Percentiles rank a stretch among this genome's conserved stretches.
These are phyloP conservation scores for Botryosphaeria agaves DNA, from an alignment of 2,329 filamentous ascomycete genomes.

Conservation along the genomic window DNA sequence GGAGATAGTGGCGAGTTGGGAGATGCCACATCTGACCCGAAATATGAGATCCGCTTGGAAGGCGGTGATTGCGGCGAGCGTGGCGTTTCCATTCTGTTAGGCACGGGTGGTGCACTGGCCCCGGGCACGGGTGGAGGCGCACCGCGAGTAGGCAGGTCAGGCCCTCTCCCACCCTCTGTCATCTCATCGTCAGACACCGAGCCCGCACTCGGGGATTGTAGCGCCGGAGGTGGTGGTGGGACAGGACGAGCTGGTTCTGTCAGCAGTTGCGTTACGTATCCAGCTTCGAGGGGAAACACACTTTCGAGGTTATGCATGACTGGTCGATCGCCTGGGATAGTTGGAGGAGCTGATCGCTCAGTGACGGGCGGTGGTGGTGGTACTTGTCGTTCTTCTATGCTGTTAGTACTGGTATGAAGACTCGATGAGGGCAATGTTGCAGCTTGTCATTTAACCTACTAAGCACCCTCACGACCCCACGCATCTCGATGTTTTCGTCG, in stretches of 20 bases:
- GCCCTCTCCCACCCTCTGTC: slow-evolving; percentile 13
- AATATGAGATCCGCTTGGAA: slow-evolving; percentile 22
- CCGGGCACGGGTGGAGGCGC: slow-evolving; percentile 13
- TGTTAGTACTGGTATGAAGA: too few species aligned
- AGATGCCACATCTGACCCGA: slow-evolving; percentile 19
- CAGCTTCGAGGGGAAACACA: slow-evolving; percentile 13
- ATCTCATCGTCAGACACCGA: slow-evolving; percentile 84
- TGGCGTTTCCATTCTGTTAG: slow-evolving; percentile 3
- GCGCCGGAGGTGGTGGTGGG: slow-evolving; percentile 34
- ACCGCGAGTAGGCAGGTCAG: slow-evolving; percentile 12
- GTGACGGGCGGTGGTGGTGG: slow-evolving; percentile 17
- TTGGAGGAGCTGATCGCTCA: slow-evolving; percentile 13
- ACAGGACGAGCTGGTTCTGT: slow-evolving; percentile 46
- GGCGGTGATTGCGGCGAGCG: slow-evolving; percentile 11
- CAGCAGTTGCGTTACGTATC: too few species aligned
- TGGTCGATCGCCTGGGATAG: slow-evolving; percentile 19
- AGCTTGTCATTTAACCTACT: too few species aligned
- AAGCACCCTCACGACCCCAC: too few species aligned
- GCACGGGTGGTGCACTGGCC: background rate
- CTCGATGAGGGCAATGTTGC: too few species aligned
- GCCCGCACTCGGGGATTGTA: slow-evolving; percentile 52
- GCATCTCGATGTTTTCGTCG: too few species aligned
- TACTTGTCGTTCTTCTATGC: slow-evolving; percentile 26
- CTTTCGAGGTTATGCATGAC: slow-evolving; percentile 14
- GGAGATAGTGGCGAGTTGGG: slow-evolving; percentile 9